phyloP scores from a whole-genome alignment of 306 rosid species.

The Aeschynomene evenia region DNA sequence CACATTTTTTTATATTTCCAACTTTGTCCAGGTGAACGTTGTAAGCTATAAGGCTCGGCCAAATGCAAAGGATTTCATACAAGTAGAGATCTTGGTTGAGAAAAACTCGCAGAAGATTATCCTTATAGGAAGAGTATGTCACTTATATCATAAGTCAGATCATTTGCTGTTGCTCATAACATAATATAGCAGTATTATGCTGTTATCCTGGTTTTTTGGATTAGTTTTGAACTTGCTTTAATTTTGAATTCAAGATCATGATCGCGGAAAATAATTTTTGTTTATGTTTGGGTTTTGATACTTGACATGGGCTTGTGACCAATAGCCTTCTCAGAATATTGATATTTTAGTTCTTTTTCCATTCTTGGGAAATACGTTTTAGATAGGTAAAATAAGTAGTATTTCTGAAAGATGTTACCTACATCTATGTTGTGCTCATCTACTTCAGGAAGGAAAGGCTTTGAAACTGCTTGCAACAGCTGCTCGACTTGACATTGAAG shows the following conservation, averaged over 20 bases:
- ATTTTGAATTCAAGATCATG: neutral
- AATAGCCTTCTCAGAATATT: neutral
- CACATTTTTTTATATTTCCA: conserved; percentile 3
- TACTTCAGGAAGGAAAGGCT: conserved; percentile 85
- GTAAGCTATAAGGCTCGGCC: conserved; percentile 89
- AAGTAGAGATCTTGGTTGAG: conserved; percentile 85
- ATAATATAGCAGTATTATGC: neutral
- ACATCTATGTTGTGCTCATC: conserved; percentile 25
- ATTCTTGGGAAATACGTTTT: neutral
- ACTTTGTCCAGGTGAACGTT: conserved; percentile 69
- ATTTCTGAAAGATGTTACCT: conserved; percentile 9
- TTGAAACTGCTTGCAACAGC: conserved; percentile 92
- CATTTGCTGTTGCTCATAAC: conserved; percentile 1
- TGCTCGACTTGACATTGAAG: conserved; percentile 85
- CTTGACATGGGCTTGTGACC: neutral
- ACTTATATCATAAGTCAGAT: conserved; percentile 19
- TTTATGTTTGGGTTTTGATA: neutral
- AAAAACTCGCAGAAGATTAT: conserved; percentile 85
- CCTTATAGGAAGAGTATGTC: conserved; percentile 73
- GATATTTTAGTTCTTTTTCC: neutral
- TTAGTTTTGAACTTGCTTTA: neutral
- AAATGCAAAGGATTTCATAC: conserved; percentile 85
- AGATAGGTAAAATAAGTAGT: neutral
- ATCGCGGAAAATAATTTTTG: neutral
- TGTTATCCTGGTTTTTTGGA: neutral